These are phyloP conservation scores for Dictyostelium capitatum DNA, from an alignment of 78 protist species.

Conservation along the genomic window DNA sequence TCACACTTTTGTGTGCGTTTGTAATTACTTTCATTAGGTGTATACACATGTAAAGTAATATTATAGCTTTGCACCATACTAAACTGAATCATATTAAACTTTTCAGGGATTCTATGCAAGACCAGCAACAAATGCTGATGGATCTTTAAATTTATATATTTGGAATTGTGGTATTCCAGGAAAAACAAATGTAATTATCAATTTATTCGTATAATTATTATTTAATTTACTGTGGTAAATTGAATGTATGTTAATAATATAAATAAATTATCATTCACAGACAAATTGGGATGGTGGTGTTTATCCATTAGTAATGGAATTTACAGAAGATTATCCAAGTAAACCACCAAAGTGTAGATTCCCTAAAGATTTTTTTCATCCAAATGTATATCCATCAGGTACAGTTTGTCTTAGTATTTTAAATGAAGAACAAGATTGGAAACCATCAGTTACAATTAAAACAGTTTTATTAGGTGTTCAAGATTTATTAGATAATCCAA, in stretches of 20 bases:
- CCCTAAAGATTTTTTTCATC: slow-evolving; percentile 88
- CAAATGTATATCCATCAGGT: slow-evolving; percentile 96
- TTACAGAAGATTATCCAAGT: slow-evolving; percentile 96
- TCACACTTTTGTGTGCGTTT: no score
- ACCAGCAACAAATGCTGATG: slow-evolving; percentile 84
- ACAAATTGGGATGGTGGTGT: slow-evolving; percentile 97
- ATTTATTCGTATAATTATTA: no score
- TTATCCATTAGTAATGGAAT: slow-evolving; percentile 90
- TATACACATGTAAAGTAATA: not conserved
- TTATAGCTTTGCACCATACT: not conserved
- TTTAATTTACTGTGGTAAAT: not conserved
- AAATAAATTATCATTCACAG: not conserved
- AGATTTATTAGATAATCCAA: slow-evolving; percentile 96
- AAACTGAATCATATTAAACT: not conserved
- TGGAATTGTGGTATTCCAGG: slow-evolving; percentile 97
- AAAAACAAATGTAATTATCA: slow-evolving; percentile 76
- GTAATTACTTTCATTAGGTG: no score
- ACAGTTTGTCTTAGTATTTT: slow-evolving; percentile 97
- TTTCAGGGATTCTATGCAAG: slow-evolving; percentile 86
- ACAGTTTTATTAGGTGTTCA: slow-evolving; percentile 96
- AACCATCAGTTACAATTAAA: slow-evolving; percentile 95
- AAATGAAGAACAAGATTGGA: slow-evolving; percentile 98
- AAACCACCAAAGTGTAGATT: slow-evolving; percentile 97
- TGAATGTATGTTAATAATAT: no score
- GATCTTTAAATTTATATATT: slow-evolving; percentile 78